Evolutionary conservation across 2,329 filamentous ascomycete species (phyloP), one percentile per base, ranked within the genome.

Genomic region (Periconia macrospinosa): DNA sequence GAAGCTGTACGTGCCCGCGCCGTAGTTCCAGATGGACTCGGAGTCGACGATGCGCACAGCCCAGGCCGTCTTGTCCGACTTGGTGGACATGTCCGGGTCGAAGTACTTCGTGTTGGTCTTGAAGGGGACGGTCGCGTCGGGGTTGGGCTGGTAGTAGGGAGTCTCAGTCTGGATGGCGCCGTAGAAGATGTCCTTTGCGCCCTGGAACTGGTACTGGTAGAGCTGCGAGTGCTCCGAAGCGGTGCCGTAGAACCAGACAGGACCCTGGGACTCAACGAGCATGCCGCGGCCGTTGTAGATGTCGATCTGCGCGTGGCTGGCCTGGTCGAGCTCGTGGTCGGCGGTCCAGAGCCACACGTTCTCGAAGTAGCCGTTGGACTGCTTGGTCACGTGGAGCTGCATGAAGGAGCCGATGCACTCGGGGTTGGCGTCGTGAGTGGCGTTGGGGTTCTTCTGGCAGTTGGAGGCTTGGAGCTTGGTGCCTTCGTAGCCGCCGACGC

Each of bases 281-380:
- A 96, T 83, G 65, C 91, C 92, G 57, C 92, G 90, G 45, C 91
- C 91, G 71, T 90, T 95, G 83, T 89, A 96, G 67, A 96, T 86
- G 70, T 88, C 87, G 72, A 94, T 88, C 74, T 94, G 89, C 55
- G 73, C 82, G 76, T 90, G 84, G 69, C 90, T 88, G 9, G 75
- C 59, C 17, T 85, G 82, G 73, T 96, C 92, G 33, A 96, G 88
- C 74, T 94, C 89, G 78, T 96, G 92, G 72, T 96, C 92, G 2
- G 92, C 86, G 45, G 91, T 88, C 91, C 92, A 96, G 74, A 90
- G 87, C 90, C 91, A 96, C 45, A 82, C 86, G 77, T 96, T 96
- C 79, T 97, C 92, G 43, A 96, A 79, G 76, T 96, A 96, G 44
- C 85, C 84, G 37, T 85, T 88, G 17, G 80, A 80, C 37, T 74